Base-by-base conservation (phyloP, 179 eudicot genomes). In the Pouteria campechiana region DNA sequence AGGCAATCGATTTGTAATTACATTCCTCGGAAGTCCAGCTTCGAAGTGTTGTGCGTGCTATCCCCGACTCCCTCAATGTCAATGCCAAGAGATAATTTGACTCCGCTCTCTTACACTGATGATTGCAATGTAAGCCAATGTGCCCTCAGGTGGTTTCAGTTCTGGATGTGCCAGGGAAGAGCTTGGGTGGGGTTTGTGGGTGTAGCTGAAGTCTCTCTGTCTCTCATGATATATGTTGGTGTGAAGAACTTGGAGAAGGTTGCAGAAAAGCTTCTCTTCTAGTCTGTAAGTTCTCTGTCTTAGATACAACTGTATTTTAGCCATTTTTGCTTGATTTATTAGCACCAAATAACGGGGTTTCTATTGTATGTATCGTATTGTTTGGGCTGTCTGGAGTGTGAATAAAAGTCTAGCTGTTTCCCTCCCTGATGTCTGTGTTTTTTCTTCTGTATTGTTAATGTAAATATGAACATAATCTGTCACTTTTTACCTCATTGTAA, bases 351-450 rank as follows among this genome's bases (percentile, higher is more conserved):
- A 51, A 64, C 50, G 50, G 69, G 45, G 46, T n/a, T 30, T 51
- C 50, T 24, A 49, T 33, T 64, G 50, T 57, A 50, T 47, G 44
- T 57, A 43, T 32, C 52, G 48, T 44, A 52, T 52, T 46, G 44
- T 54, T 64, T 50, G 40, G 63, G 58, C 45, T 51, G 48, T 50
- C 32, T 50, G 14, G 37, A 51, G 62, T 62, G 61, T 55, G 63
- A 57, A 63, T 49, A 41, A 57, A 46, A 46, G 46, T 52, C 57
- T 44, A 36, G 44, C 12, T 57, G 57, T 50, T 38, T 30, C 17
- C 15, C 24, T 35, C 9, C 6, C 5, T 15, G 27, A 21, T 16
- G 39, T 11, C 39, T 14, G 24, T 14, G 25, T n/a, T 22, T 9
- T 19, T 41, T 20, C n/a, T n/a, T n/a, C n/a, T n/a, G n/a, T n/a